Conservation (phyloP, 2,329 filamentous ascomycete species). For the Teratosphaeria nubilosa region DNA sequence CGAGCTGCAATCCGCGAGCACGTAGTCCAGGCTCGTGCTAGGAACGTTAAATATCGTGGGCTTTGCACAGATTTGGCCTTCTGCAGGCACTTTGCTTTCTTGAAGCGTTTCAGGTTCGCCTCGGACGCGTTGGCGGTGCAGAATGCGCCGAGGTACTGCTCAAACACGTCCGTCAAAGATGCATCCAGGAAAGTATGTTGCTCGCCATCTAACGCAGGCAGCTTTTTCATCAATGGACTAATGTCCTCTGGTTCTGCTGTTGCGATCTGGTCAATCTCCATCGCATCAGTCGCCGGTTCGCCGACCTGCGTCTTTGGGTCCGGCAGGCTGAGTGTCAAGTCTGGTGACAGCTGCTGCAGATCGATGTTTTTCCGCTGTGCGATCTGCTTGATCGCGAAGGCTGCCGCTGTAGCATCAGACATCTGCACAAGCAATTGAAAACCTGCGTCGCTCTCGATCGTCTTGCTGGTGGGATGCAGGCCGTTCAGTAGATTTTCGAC, state of each 20-base stretch:
- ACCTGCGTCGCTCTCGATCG: not conserved
- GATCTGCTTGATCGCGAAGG: not conserved
- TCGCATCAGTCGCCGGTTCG: not conserved
- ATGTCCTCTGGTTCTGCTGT: not conserved
- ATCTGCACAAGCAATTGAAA: not conserved
- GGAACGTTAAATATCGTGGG: constrained; percentile 2
- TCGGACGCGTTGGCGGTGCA: constrained; percentile 3
- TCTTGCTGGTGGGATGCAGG: not conserved
- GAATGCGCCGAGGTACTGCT: constrained; percentile 5
- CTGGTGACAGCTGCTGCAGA: not conserved
- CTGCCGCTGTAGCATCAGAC: not conserved
- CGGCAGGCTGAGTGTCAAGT: not conserved
- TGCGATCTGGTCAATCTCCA: not conserved
- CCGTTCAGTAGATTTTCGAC: not conserved
- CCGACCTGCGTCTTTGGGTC: not conserved
- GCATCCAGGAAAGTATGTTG: constrained; percentile 6
- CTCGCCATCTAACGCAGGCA: not conserved
- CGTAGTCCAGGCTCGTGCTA: constrained; percentile 8
- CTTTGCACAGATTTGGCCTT: not conserved
- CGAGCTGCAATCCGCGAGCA: not conserved
- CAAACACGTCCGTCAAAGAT: constrained; percentile 2
- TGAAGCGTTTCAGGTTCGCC: constrained; percentile 2
- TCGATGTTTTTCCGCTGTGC: not conserved
- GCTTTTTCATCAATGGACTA: not conserved
- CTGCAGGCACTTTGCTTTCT: constrained; percentile 2